A percentile compares a stretch with the other conserved stretches of the same genome.
Evolutionary conservation across 192 early-diverging fungal genomes (phyloP).

Genomic region (Gamsiella multidivaricata): DNA sequence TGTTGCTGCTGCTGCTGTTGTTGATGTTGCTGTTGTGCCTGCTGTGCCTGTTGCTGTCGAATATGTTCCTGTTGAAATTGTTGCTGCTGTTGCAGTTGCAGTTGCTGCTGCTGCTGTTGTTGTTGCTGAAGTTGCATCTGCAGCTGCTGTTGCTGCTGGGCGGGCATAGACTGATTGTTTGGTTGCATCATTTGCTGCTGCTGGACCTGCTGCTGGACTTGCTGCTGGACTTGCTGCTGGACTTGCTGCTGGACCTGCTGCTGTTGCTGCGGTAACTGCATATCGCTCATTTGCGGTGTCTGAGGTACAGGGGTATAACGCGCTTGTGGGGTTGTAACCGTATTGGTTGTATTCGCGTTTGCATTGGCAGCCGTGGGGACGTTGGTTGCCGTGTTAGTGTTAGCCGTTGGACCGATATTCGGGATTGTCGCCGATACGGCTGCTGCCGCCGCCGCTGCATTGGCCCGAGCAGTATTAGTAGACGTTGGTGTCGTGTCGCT

Average conservation of each 20-base stretch:
- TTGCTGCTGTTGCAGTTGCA: constrained; percentile 13
- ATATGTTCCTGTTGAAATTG: constrained; percentile 15
- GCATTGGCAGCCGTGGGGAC: not conserved
- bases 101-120: constrained; percentile 17
- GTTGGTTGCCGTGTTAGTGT: not conserved
- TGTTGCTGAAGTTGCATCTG: no score
- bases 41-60: constrained; percentile 10
- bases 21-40: constrained; percentile 8
- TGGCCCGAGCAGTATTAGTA: constrained; percentile 30
- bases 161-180: not conserved
- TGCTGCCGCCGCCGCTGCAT: constrained; percentile 17
- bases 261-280: constrained; percentile 43
- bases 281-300: constrained; percentile 47
- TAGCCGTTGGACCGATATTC: not conserved
- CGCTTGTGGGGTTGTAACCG: constrained; percentile 19
- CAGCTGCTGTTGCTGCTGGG: constrained; percentile 19
- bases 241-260: constrained; percentile 16
- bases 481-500: constrained; percentile 51
- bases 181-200: constrained; percentile 21
- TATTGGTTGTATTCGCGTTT: not conserved
- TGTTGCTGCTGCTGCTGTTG: constrained; percentile 24
- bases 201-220: constrained; percentile 4
- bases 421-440: constrained; percentile 10
- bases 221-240: constrained; percentile 15
- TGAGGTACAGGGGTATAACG: constrained; percentile 54